These are phyloP conservation scores for Protomyces lactucae-debilis DNA, from an alignment of 1,139 yeast species.

Conservation along the genomic window DNA sequence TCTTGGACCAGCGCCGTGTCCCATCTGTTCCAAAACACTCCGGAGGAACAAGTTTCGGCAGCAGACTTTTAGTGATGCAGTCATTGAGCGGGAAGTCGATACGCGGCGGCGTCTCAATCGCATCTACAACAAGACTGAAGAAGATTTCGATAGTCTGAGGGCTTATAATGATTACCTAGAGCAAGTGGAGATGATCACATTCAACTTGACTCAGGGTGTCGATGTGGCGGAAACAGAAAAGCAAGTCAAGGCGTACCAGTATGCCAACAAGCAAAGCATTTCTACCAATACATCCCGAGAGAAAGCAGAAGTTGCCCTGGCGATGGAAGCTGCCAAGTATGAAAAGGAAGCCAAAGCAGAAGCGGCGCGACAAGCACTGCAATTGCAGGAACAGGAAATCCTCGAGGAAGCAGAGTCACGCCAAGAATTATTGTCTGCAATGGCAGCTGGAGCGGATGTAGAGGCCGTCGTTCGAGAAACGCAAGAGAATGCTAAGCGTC, in stretches of 20 bases:
- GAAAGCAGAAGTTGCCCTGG: constrained; percentile 58
- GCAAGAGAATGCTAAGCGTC: constrained; percentile 61
- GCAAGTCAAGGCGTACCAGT: constrained; percentile 65
- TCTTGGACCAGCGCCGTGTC: constrained; percentile 93
- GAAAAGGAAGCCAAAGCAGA: constrained; percentile 55
- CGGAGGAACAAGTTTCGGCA: constrained; percentile 85
- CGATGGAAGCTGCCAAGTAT: constrained; percentile 62
- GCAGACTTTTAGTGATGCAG: constrained; percentile 85
- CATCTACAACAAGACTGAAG: constrained; percentile 77
- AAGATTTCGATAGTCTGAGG: constrained; percentile 59
- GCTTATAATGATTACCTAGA: constrained; percentile 76
- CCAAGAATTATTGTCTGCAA: constrained; percentile 64
- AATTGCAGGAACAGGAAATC: constrained; percentile 41
- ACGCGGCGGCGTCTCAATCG: constrained; percentile 70
- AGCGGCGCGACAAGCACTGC: constrained; percentile 39
- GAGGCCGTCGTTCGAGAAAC: constrained; percentile 51
- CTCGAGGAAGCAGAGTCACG: constrained; percentile 47
- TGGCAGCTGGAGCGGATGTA: constrained; percentile 50
- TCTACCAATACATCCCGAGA: constrained; percentile 67
- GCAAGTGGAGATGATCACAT: constrained; percentile 72
- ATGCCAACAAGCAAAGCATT: constrained; percentile 68
- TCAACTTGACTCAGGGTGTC: constrained; percentile 64
- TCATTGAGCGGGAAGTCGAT: constrained; percentile 87
- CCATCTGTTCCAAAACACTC: constrained; percentile 79
- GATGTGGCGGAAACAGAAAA: constrained; percentile 70